Evolutionary conservation across 2,329 filamentous ascomycete genomes (phyloP), one percentile per base, ranked within the genome.

Genomic region (Alternaria arbusti): DNA sequence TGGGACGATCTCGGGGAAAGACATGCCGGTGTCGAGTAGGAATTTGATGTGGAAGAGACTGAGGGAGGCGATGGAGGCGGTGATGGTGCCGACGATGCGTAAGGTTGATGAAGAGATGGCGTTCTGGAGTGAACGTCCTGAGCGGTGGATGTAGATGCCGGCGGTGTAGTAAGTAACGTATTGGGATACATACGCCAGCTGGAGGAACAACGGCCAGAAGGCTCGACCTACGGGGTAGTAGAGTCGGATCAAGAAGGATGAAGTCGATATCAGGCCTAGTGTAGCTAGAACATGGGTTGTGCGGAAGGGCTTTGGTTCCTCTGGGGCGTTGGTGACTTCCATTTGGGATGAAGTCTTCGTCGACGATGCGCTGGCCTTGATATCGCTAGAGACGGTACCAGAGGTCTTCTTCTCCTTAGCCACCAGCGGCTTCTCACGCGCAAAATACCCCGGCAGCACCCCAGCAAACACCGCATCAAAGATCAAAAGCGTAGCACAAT

Each of bases 131-230:
- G 47, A 51, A 6, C 26, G 26, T 1, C 47, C 26, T 0, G 47
- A 51, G 47, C 47, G 47, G 30, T 51, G 26, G 17, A 32, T 32
- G 26, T 32, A 51, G 0, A 51, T 51, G 6, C 47, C 47, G 6
- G 26, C 25, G 26, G 13, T 44, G 47, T 73, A 73, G 66, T 66
- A 68, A 1, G 65, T 17, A 5, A 68, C 17, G 20, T 71, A 70
- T 23, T 73, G 69, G 3, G 70, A 67, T 20, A 63, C 25, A 47
- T 65, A 72, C 4, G 64, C 65, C 9, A 63, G 52, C 11, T 61
- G 55, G 20, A 72, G 50, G 22, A 49, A 50, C 6, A 72, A 57
- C 1, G 57, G 65, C 6, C 23, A 17, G 28, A 71, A 62, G 13
- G 26, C 23, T 15, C 22, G 54, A 9, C 65, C 65, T 10, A 65